Conservation (phyloP, 805 yeast species). For the Nakazawaea anatomiae region DNA sequence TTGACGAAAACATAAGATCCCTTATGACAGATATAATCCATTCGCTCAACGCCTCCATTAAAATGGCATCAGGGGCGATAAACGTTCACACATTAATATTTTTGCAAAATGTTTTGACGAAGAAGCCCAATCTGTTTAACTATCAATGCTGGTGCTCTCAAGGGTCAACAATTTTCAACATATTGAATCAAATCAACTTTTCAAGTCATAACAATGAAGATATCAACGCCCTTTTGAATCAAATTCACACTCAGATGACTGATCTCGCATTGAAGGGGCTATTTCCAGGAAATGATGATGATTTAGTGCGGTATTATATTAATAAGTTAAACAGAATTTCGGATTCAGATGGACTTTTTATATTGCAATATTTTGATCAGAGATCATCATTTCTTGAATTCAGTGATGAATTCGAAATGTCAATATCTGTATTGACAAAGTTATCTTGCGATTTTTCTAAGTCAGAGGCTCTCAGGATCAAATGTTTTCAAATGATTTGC, state of each 20-base stretch:
- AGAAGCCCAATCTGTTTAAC: slow-evolving; percentile 24
- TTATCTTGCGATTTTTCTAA: not conserved
- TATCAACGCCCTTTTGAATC: not conserved
- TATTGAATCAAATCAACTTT: slow-evolving; percentile 18
- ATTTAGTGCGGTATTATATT: slow-evolving; percentile 28
- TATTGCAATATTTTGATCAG: not conserved
- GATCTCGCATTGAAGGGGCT: slow-evolving; percentile 23
- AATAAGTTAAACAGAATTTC: slow-evolving; percentile 13
- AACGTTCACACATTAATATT: not conserved
- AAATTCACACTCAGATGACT: slow-evolving; percentile 24
- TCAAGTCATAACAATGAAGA: slow-evolving; percentile 12
- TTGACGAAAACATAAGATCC: not conserved
- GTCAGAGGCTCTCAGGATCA: not conserved
- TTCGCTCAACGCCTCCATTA: not conserved
- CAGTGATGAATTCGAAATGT: not conserved
- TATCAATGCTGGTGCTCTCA: slow-evolving; percentile 36
- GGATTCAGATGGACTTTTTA: not conserved
- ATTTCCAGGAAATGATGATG: slow-evolving; percentile 36
- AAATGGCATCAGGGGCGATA: not conserved
- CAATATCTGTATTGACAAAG: not conserved
- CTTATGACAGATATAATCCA: not conserved
- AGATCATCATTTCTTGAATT: slow-evolving; percentile 4
- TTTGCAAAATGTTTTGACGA: not conserved
- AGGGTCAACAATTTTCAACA: slow-evolving; percentile 32
- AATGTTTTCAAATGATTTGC: not conserved